A percentile compares a stretch with the other conserved stretches of the same genome.
Conservation (phyloP, 169 alveolate species). For the Besnoitia besnoiti region DNA sequence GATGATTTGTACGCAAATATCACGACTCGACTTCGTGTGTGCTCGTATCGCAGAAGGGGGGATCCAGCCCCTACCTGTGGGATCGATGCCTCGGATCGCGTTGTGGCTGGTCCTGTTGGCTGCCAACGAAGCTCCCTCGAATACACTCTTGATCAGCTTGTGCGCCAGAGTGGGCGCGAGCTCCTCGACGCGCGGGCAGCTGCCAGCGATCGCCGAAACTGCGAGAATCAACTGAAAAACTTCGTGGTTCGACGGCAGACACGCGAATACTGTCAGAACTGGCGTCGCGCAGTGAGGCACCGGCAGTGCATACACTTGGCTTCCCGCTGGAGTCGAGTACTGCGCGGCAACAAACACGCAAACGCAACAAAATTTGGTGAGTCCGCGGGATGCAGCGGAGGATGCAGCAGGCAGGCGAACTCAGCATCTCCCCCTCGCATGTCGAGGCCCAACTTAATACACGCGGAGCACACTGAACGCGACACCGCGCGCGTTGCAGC, state of each 20-base stretch:
- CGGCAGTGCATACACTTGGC: slow-evolving; percentile 25
- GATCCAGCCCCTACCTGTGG: slow-evolving; percentile 46
- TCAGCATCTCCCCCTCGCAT: background rate
- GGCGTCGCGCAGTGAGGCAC: slow-evolving; percentile 48
- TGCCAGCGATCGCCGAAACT: slow-evolving; percentile 38
- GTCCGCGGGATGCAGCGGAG: background rate
- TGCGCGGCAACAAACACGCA: background rate
- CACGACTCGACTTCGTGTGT: too few relatives aligned
- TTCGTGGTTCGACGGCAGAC: slow-evolving; percentile 51
- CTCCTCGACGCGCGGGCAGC: slow-evolving; percentile 20
- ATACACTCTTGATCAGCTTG: slow-evolving; percentile 22
- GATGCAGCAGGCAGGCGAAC: background rate
- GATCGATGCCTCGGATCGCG: slow-evolving; percentile 46
- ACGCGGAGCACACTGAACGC: too few relatives aligned
- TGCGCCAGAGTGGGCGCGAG: slow-evolving; percentile 44
- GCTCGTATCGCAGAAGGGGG: too few relatives aligned
- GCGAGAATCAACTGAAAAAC: slow-evolving; percentile 24
- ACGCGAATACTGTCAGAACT: slow-evolving; percentile 37
- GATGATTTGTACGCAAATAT: too few relatives aligned
- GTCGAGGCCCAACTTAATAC: too few relatives aligned
- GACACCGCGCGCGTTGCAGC: too few relatives aligned
- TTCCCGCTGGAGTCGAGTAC: slow-evolving; percentile 46
- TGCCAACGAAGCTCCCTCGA: slow-evolving; percentile 24
- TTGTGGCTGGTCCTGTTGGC: background rate
- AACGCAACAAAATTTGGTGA: background rate